phyloP scores from a whole-genome alignment of 139 green algal genomes.

The Chlamydomonas asymmetrica region DNA sequence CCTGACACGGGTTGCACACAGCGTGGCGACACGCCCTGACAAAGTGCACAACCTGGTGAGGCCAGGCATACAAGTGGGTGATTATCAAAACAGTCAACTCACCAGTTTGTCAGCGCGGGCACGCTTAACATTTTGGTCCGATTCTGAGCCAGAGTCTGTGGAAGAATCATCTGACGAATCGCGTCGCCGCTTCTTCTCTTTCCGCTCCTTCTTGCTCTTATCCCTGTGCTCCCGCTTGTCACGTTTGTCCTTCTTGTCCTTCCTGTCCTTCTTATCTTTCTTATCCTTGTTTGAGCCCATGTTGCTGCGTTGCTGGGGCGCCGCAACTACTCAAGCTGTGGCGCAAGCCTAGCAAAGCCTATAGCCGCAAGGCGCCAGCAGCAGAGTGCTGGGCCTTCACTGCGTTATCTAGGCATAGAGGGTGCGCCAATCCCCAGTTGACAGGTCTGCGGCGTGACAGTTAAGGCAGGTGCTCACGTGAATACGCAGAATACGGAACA shows the following conservation, averaged over 20 bases:
- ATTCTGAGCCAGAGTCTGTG: conserved; percentile 30
- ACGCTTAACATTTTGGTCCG: conserved; percentile 32
- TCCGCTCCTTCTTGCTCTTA: conserved; percentile 39
- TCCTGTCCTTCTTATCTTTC: conserved; percentile 42
- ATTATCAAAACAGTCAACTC: not conserved
- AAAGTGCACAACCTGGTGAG: not conserved
- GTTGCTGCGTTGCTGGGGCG: no score
- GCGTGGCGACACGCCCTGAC: not conserved
- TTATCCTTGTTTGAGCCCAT: no score
- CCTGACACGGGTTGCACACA: not conserved
- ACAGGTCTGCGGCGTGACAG: no score
- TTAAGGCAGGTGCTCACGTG: no score
- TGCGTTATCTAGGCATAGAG: no score
- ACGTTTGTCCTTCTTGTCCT: conserved; percentile 35
- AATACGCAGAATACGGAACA: no score
- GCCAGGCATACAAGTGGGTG: not conserved
- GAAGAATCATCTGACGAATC: conserved; percentile 8
- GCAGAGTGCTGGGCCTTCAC: no score
- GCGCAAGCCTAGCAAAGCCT: no score
- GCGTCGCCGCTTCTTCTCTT: conserved; percentile 21
- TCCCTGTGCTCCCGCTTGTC: no score
- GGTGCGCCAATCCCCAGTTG: no score
- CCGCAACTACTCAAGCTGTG: no score
- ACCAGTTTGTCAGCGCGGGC: conserved; percentile 47
- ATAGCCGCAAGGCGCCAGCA: no score